Base-by-base conservation (phyloP, 140 eudicot genomes). In the Stevia rebaudiana region DNA sequence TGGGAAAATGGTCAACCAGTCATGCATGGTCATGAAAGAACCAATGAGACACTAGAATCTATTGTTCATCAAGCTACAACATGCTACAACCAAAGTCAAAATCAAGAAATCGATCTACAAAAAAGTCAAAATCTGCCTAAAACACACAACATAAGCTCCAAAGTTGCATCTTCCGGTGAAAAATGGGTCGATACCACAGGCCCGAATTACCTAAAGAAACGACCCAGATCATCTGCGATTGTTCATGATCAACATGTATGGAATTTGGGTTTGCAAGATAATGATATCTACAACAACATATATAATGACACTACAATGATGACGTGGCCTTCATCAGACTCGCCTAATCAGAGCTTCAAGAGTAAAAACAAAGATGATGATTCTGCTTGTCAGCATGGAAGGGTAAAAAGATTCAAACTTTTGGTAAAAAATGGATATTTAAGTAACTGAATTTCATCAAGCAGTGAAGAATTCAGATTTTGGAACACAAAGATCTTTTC, bases 271-370 rank as follows among this genome's bases (percentile, higher is more conserved):
- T n/a, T n/a, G n/a, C 82, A 74, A 48, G 79, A 72, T 30, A 60
- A 63, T 41, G 36, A 57, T 41, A 7, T 56, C 7, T 76, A 90
- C 71, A 85, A 69, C 25, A 76, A 79, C 33, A 73, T 72, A 37
- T 78, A 76, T 37, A 76, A 70, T 40, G 86, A 82, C 44, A 71
- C 84, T 5, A 80, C 90, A 46, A 76, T 76, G 88, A 74, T 81
- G 84, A 82, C 96, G 5, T 85, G 96, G 90, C 77, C 89, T 31
- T 88, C 96, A 11, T 81, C 65, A 68, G 96, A 85, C 24, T 82
- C 94, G 28, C 81, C 86, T 60, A 74, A 81, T 63, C 64, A 64
- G 35, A 80, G 82, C 76, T 23, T 81, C 55, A 85, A 81, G 78
- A 84, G 83, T 60, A 80, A 79, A 60, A 77, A 78, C 44, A 80